Percentiles rank a stretch among this genome's conserved stretches.
Conservation (phyloP, 1,139 yeast species). For the Candida buenavistaensis region DNA sequence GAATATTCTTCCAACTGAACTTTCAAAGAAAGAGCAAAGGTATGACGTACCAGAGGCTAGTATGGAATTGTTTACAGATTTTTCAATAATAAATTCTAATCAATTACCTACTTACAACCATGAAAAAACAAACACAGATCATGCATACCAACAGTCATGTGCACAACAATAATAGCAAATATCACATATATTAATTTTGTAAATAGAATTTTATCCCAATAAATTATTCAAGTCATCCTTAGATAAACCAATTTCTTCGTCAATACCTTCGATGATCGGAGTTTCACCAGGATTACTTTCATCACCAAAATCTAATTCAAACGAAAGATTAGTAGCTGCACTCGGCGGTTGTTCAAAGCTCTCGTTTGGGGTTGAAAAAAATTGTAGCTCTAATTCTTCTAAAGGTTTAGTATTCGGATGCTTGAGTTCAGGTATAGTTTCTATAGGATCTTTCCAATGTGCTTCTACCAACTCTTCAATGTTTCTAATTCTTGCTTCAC, state of each 20-base stretch:
- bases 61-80: conserved; percentile 43
- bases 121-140: conserved; percentile 22
- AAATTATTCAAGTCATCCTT: conserved; percentile 37
- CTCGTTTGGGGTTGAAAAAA: conserved; percentile 20
- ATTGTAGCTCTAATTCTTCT: conserved; percentile 22
- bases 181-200: conserved; percentile 3
- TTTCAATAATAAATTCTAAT: conserved; percentile 27
- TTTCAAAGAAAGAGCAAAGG: conserved; percentile 25
- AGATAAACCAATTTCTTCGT: conserved; percentile 30
- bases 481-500: neutral
- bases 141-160: conserved; percentile 28
- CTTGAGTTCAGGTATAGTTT: conserved; percentile 8
- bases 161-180: conserved; percentile 32
- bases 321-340: too few relatives aligned
- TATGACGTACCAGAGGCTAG: conserved; percentile 35
- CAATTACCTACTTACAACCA: conserved; percentile 39
- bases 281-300: conserved; percentile 10
- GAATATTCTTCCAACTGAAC: conserved; percentile 53
- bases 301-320: conserved; percentile 23
- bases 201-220: conserved; percentile 26
- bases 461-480: conserved; percentile 11
- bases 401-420: conserved; percentile 20
- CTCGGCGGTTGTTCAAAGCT: conserved; percentile 15
- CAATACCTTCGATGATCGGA: conserved; percentile 10
- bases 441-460: conserved; percentile 14